Base-by-base conservation (phyloP, 148 eudicot genomes). In the Nepenthes gracilis region DNA sequence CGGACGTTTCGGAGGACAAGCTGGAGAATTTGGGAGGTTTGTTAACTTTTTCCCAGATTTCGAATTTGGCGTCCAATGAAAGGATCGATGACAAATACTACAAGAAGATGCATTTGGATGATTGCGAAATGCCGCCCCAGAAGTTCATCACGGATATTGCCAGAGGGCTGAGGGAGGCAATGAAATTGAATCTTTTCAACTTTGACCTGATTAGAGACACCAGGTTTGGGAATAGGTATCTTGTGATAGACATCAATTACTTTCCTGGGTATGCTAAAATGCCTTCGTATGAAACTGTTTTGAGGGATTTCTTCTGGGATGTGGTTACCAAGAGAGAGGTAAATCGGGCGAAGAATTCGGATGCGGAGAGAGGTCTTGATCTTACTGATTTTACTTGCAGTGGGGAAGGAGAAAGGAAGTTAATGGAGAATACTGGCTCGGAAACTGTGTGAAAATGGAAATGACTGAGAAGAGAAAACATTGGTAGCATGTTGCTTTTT, bases 221-320 rank as follows among this genome's bases (percentile, higher is more conserved):
- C 10, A 74, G 70, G 51, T 35, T 75, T 15, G 88, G 81, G 54
- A 84, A 84, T 70, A 64, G 83, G 62, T 90, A 90, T 70, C 90
- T 90, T 63, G 83, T 90, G 38, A 80, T 90, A 43, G 97, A 87
- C 58, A 90, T 90, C 43, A 90, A 90, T 65, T 90, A 90, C 79
- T 90, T 90, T 55, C 97, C 97, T 6, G 97, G 97, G 23, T 90
- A 84, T 66, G 95, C 95, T 0, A 90, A 90, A 60, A 80, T 90
- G 81, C 97, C 97, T 2, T 57, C 74, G 6, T 90, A 86, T 64
- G 95, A 84, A 71, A 55, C 59, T 35, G 82, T 86, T 15, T 58
- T 90, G 74, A 82, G 86, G 0, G 83, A 80, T 37, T 89, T 89
- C 64, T 89, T 89, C 68, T 80, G 81, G 74, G 82, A 86, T 66